Base-by-base conservation (phyloP, 257 asterid species). In the Solanum lycopersicoides region DNA sequence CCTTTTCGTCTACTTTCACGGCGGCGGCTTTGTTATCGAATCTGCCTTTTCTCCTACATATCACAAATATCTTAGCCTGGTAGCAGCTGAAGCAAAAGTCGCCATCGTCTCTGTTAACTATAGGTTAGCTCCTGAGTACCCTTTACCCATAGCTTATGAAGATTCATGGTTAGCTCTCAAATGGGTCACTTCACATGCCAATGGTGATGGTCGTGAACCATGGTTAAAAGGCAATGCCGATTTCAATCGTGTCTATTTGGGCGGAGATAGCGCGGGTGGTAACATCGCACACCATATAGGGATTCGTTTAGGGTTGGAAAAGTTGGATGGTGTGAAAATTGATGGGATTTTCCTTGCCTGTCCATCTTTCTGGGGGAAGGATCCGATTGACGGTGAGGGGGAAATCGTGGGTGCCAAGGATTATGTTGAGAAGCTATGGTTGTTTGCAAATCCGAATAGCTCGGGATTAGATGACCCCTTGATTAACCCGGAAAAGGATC, bases 181-280 rank as follows among this genome's bases (percentile, higher is more conserved):
- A 21, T 94, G 96, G 98, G 87, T 91, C 3, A 85, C 92, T 16
- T 93, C 98, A 39, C 98, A 92, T 50, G 30, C 65, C 4, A 18
- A 35, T 23, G 90, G 88, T 18, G 87, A 25, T 2, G 94, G 91
- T 0, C 32, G 20, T 0, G 96, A 92, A 47, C 89, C 69, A 30
- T 94, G 96, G 96, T 84, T 95, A 0, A 88, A 39, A 9, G 91
- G 90, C 1, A 84, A 86, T 66, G 95, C 91, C 0, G 96, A 95
- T 89, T 84, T 90, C 8, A 47, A 86, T 8, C 92, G 92, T 1
- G 91, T 95, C 3, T 94, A 59, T 35, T 45, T 94, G 2, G 94
- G 92, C 1, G 98, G 98, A 9, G 98, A 95, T 37, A 93, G 98
- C 59, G 94, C 97, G 1, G 98, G 97, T 1, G 97, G 76, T 2